These are phyloP conservation scores for Ottelia alismoides DNA, from an alignment of 106 monocot genomes.

Conservation along the genomic window DNA sequence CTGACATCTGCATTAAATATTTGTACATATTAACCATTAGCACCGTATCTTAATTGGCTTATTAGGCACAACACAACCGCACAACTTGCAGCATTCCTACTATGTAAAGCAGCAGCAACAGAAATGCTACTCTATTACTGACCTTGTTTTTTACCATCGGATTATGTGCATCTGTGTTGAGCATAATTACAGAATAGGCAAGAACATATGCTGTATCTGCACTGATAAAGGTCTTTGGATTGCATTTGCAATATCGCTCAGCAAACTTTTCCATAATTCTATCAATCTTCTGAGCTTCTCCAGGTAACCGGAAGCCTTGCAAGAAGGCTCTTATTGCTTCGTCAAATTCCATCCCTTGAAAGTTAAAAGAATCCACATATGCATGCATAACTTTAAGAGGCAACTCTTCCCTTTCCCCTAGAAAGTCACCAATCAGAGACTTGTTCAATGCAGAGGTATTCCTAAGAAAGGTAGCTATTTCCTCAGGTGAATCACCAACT, in stretches of 20 bases:
- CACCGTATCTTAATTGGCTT: too few species aligned
- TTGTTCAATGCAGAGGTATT: constrained; percentile 82
- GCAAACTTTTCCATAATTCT: constrained; percentile 97
- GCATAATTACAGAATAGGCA: constrained; percentile 96
- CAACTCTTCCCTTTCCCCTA: constrained; percentile 90
- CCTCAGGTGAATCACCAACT: constrained; percentile 80
- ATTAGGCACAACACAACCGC: too few species aligned
- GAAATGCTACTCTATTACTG: too few species aligned
- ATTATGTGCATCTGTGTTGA: constrained; percentile 95
- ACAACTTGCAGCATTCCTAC: too few species aligned
- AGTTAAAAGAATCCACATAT: constrained; percentile 97
- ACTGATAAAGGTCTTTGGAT: constrained; percentile 79
- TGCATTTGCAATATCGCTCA: constrained; percentile 95
- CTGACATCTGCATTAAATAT: constrained; percentile 92
- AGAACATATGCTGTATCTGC: constrained; percentile 99
- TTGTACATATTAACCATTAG: too few species aligned
- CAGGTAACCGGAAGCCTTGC: constrained; percentile 89
- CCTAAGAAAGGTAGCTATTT: constrained; percentile 82
- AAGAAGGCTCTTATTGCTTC: constrained; percentile 81
- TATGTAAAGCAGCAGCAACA: too few species aligned
- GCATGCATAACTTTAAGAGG: constrained; percentile 93
- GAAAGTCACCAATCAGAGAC: constrained; percentile 82
- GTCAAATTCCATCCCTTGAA: constrained; percentile 93
- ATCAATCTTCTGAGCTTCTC: constrained; percentile 97
- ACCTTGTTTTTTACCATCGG: constrained; percentile 99